A percentile compares a stretch with the other conserved stretches of the same genome.
phyloP scores from a whole-genome alignment of 139 green algal genomes.

The Micractinium sp. region DNA sequence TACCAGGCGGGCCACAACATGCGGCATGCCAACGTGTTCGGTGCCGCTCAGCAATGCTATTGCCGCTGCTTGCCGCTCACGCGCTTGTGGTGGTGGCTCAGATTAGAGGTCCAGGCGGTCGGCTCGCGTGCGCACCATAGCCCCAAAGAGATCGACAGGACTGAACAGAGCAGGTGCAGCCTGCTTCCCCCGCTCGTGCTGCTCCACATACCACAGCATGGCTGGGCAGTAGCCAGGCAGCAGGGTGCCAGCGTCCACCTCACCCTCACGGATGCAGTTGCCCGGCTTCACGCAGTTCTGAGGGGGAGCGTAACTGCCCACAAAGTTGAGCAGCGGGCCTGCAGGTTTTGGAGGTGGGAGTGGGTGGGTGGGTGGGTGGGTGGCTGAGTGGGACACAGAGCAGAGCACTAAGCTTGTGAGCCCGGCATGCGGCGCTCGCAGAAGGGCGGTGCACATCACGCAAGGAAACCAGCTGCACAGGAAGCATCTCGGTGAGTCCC shows the following conservation, averaged over 20 bases:
- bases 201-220: not conserved
- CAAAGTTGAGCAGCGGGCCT: constrained; percentile 2
- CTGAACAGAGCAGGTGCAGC: not conserved
- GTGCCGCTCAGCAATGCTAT: no score
- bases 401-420: no score
- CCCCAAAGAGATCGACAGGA: not conserved
- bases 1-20: no score
- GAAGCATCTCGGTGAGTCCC: no score
- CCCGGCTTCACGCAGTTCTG: not conserved
- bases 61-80: no score
- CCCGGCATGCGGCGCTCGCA: no score
- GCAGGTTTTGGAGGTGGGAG: not conserved
- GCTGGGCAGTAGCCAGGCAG: not conserved
- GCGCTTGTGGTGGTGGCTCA: not conserved
- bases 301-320: not conserved
- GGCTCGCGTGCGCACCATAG: not conserved
- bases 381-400: no score
- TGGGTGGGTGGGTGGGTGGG: no score
- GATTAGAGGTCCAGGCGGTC: not conserved
- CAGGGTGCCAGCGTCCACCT: not conserved
- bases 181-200: not conserved
- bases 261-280: not conserved
- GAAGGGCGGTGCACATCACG: no score
- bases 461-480: no score
- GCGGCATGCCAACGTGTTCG: no score